These are phyloP conservation scores for Lizonia empirigonia DNA, from an alignment of 2,329 filamentous ascomycete species.

Conservation along the genomic window DNA sequence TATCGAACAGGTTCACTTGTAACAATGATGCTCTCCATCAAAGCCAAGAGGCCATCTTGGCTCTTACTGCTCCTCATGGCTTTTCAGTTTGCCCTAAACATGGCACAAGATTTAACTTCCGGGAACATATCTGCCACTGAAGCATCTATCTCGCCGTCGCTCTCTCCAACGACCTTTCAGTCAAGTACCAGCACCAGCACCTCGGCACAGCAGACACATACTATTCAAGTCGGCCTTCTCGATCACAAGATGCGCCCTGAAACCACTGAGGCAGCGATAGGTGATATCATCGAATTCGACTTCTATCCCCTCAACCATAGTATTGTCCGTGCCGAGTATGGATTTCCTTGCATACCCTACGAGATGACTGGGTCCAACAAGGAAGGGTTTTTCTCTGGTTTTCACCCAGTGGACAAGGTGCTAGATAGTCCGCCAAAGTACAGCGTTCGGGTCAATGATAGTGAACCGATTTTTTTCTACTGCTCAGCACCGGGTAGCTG, in stretches of 20 bases:
- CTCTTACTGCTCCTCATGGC: background rate
- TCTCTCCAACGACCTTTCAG: background rate
- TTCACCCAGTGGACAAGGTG: conserved; percentile 34
- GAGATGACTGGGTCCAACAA: conserved; percentile 38
- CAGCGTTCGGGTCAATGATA: conserved; percentile 38
- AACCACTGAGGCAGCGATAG: conserved; percentile 43
- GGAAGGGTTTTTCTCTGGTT: conserved; percentile 40
- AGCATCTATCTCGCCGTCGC: background rate
- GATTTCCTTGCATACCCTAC: conserved; percentile 50
- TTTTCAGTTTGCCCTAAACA: background rate
- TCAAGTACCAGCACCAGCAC: conserved; percentile 21
- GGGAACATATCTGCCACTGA: background rate
- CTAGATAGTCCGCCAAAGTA: conserved; percentile 33
- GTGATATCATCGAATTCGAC: conserved; percentile 49
- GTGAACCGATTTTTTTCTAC: conserved; percentile 47
- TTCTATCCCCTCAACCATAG: conserved; percentile 53
- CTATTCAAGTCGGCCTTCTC: conserved; percentile 46
- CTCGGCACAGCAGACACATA: conserved; percentile 33
- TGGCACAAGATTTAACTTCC: conserved; percentile 2
- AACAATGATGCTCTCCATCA: background rate
- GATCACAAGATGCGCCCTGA: conserved; percentile 49
- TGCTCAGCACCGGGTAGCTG: conserved; percentile 67
- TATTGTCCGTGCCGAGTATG: conserved; percentile 50
- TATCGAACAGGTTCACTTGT: background rate
- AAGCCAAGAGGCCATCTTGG: background rate